phyloP scores from a whole-genome alignment of 768 basidiomycete genomes.

The Trametes cinnabarina region DNA sequence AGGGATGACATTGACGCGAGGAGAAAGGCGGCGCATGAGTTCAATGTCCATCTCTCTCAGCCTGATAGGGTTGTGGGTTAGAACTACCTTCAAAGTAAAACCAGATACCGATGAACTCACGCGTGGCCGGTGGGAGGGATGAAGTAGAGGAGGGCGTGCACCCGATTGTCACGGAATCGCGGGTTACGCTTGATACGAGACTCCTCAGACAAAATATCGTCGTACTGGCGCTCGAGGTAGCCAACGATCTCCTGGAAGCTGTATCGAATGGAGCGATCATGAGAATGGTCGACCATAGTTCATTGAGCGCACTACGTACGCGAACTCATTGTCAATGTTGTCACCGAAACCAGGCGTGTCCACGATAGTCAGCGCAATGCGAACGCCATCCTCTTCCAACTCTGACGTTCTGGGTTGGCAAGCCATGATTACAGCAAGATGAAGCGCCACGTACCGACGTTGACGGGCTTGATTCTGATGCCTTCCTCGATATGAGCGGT shows the following conservation, averaged over 20 bases:
- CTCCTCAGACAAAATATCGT: slow-evolving; percentile 97
- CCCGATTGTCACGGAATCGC: slow-evolving; percentile 96
- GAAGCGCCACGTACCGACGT: slow-evolving; percentile 66
- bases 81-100: neutral
- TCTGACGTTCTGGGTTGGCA: slow-evolving; percentile 45
- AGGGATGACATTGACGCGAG: slow-evolving; percentile 98
- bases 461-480: slow-evolving; percentile 91
- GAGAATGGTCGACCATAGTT: neutral
- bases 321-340: slow-evolving; percentile 98
- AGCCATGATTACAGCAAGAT: neutral
- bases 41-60: slow-evolving; percentile 99
- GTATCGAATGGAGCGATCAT: neutral
- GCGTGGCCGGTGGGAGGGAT: slow-evolving; percentile 98
- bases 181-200: slow-evolving; percentile 99
- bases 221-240: slow-evolving; percentile 97
- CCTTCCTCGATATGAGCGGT: slow-evolving; percentile 93
- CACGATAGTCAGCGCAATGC: slow-evolving; percentile 96
- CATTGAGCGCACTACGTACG: slow-evolving; percentile 53
- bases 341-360: slow-evolving; percentile 99
- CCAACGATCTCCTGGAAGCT: slow-evolving; percentile 98
- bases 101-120: slow-evolving; percentile 46
- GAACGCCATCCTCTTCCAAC: slow-evolving; percentile 97
- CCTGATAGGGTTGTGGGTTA: slow-evolving; percentile 36
- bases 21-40: slow-evolving; percentile 96
- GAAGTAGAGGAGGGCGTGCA: slow-evolving; percentile 96